Evolutionary conservation across 1,284 basidiomycete genomes (phyloP).

Genomic region (Termitomyces sp.): DNA sequence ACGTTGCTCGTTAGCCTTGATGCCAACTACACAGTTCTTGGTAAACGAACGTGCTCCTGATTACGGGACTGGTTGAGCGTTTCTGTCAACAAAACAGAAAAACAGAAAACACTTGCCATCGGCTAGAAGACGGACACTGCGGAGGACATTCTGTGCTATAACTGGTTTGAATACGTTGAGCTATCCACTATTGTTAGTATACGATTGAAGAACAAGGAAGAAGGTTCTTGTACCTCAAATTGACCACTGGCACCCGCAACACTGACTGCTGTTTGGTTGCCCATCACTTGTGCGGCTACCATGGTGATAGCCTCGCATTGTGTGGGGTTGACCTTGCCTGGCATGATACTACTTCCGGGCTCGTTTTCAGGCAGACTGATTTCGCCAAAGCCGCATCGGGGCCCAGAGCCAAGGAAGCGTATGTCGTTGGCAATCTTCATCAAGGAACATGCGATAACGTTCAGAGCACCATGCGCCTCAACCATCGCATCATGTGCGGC

Average conservation of each 20-base stretch:
- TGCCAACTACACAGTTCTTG: slow-evolving; percentile 95
- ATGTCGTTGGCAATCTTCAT: slow-evolving; percentile 99
- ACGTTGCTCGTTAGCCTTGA: slow-evolving; percentile 91
- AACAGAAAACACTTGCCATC: slow-evolving; percentile 54
- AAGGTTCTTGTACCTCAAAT: slow-evolving; percentile 71
- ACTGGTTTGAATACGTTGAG: slow-evolving; percentile 99
- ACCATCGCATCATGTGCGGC: slow-evolving; percentile 97
- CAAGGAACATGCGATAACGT: slow-evolving; percentile 89
- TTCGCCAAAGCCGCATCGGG: slow-evolving; percentile 96
- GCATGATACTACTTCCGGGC: slow-evolving; percentile 99
- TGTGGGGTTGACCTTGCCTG: slow-evolving; percentile 99
- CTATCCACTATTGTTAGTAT: slow-evolving; percentile 34
- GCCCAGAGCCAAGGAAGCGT: slow-evolving; percentile 95
- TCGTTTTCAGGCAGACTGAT: slow-evolving; percentile 96
- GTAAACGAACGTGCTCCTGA: slow-evolving; percentile 86
- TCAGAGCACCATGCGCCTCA: slow-evolving; percentile 94
- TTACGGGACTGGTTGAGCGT: background rate
- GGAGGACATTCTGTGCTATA: slow-evolving; percentile 95
- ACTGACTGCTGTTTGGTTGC: slow-evolving; percentile 93
- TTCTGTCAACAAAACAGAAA: slow-evolving; percentile 1
- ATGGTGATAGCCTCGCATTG: slow-evolving; percentile 99
- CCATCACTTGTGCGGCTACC: slow-evolving; percentile 98
- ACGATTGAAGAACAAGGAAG: background rate
- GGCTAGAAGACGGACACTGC: slow-evolving; percentile 89
- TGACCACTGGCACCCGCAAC: slow-evolving; percentile 94